Evolutionary conservation across 2,329 filamentous ascomycete genomes (phyloP), one percentile per base, ranked within the genome.

Genomic region (Fonsecaea pedrosoi): DNA sequence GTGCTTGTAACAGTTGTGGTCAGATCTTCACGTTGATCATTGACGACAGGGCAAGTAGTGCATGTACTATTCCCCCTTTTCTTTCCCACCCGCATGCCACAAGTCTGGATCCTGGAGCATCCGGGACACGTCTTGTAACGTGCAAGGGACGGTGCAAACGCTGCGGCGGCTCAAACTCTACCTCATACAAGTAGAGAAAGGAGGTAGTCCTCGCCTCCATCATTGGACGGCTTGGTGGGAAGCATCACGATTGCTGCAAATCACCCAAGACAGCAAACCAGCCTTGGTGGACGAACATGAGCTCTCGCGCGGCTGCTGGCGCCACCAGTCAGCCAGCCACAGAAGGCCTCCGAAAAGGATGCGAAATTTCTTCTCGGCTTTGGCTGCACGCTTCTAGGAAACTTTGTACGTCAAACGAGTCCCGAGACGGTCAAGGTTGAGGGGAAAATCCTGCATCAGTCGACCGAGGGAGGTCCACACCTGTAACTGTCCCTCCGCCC

Each of bases 391-490:
- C n/a, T 25, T 54, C 45, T 54, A 21, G 45, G 45, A 42, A 30
- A 40, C 18, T 40, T 18, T 61, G 59, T 61, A 66, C 64, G 64
- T 66, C 59, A 66, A 66, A 65, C 34, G 12, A 32, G n/a, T 32
- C 42, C 37, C 9, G 54, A 54, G 18, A 34, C 15, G 18, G 37
- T 18, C 35, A 30, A 18, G 34, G 32, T 13, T 25, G 12, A 18
- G 38, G 35, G 57, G 34, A 50, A 50, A 30, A 18, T 60, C 35
- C 42, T 50, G 18, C 18, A 48, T 38, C 34, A 12, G 34, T 50
- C 35, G 15, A 35, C 15, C 32, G 15, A 54, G 15, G 32, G 10
- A 32, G 53, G 35, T 55, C 54, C 35, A 48, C 59, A 61, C 32
- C 35, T 50, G 45, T 6, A 30, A n/a, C 54, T 54, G 45, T 54